A percentile compares a stretch with the other conserved stretches of the same genome.
phyloP scores from a whole-genome alignment of 208 protist genomes.

The Trypanosomatidae sp. region DNA sequence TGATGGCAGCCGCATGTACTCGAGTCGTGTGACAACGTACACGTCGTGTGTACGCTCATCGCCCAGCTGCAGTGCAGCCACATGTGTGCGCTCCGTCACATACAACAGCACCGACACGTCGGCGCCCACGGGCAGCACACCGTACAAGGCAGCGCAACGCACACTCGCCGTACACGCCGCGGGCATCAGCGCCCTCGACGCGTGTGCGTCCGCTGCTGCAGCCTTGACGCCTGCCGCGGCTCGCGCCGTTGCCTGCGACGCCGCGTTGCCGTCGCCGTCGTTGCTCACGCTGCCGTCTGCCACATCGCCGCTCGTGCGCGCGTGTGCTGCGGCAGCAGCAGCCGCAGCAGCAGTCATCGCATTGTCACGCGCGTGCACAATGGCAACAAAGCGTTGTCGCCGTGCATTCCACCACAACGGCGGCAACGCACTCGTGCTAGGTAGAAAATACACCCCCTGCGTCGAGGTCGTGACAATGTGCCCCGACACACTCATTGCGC shows the following conservation, averaged over 20 bases:
- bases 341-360: no score
- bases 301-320: no score
- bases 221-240: slow-evolving; percentile 2
- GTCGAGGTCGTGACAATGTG: no score
- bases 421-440: no score
- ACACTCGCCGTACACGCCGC: slow-evolving; percentile 8
- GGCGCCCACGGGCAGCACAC: slow-evolving; percentile 35
- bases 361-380: no score
- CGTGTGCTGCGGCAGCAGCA: no score
- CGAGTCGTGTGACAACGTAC: slow-evolving; percentile 25
- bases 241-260: no score
- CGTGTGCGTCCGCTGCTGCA: slow-evolving; percentile 6
- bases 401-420: no score
- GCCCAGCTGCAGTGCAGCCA: slow-evolving; percentile 9
- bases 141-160: slow-evolving; percentile 49
- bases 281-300: background rate
- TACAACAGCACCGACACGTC: slow-evolving; percentile 44
- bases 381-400: no score
- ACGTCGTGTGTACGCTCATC: slow-evolving; percentile 17
- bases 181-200: background rate
- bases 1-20: slow-evolving; percentile 37
- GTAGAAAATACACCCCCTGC: no score
- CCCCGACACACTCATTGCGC: no score
- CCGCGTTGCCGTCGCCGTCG: no score
- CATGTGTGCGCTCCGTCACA: slow-evolving; percentile 20